Percentiles rank a stretch among this genome's conserved stretches.
Evolutionary conservation across 176 grass and related monocot genomes (phyloP).

Genomic region (Bonia amplexicaulis): DNA sequence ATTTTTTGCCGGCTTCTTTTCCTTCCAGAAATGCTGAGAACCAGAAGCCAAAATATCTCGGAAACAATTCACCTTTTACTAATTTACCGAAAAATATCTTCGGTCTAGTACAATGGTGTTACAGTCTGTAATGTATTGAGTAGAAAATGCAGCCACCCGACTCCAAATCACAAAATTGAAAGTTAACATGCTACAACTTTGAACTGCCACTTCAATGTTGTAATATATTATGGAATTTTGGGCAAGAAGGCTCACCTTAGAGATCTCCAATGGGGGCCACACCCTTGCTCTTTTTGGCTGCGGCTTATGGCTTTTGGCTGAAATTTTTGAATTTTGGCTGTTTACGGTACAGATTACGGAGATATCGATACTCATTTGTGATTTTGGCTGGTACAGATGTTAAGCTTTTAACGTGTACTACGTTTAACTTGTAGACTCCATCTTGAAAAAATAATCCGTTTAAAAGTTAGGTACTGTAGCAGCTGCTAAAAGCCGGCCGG

Average conservation of each 20-base stretch:
- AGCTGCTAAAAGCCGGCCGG: too few relatives aligned
- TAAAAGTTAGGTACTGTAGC: too few relatives aligned
- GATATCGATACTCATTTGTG: too few relatives aligned
- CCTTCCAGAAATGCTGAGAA: constrained; percentile 22
- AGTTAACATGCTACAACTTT: not conserved
- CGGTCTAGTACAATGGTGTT: not conserved
- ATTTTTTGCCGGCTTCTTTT: not conserved
- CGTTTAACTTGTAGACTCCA: too few relatives aligned
- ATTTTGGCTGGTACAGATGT: too few relatives aligned
- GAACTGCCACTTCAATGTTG: not conserved
- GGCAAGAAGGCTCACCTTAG: constrained; percentile 29
- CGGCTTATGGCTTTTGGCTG: too few relatives aligned
- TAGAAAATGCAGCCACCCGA: not conserved
- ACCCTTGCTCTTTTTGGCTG: not conserved
- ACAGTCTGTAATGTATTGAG: not conserved
- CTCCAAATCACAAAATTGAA: not conserved
- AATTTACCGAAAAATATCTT: not conserved
- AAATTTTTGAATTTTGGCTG: too few relatives aligned
- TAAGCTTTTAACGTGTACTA: too few relatives aligned
- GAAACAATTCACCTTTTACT: not conserved
- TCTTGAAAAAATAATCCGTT: too few relatives aligned
- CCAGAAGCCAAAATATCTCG: not conserved
- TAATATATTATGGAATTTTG: constrained; percentile 16
- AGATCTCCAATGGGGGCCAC: constrained; percentile 40
- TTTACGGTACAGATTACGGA: too few relatives aligned